Evolutionary conservation across 495 filamentous ascomycete species (phyloP), one percentile per base, ranked within the genome.

Genomic region (Penicillium odoratum): DNA sequence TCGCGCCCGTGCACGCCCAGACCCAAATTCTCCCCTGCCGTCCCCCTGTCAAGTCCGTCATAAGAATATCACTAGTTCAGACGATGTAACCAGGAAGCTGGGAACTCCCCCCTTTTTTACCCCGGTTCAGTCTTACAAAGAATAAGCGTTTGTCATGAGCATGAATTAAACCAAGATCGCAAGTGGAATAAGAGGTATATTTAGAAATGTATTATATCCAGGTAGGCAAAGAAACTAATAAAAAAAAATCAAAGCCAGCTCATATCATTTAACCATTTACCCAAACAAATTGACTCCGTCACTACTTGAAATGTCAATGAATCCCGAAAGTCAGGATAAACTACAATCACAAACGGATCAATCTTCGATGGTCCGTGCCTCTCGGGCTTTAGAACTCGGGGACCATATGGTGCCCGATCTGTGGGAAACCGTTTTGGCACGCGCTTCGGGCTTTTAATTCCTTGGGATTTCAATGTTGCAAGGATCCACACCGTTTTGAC

Each of bases 351-450:
- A 26, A 46, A 46, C 43, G 43, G 38, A 40, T n/a, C n/a, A 40
- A 40, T 15, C 38, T 40, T 66, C 25, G 59, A 59, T 65, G 66
- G 66, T 40, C 46, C 52, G 45, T 31, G 49, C 46, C 34, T 60
- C 33, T 36, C 66, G 66, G 66, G 63, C 59, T 68, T 68, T 48
- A 66, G 15, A n/a, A 16, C 9, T 68, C 66, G 66, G 66, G 66
- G 60, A 68, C 66, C 66, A 68, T 44, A 63, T 63, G 63, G 66
- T 63, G 31, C 66, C 66, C 66, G 66, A 66, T 61, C 66, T 55
- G 62, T 65, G 57, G 60, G 62, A 59, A 66, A 57, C 60, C 63
- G 60, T 66, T 68, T 56, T 47, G 58, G 51, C 49, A 46, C 55
- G 55, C 47, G 47, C 47, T 51, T 11, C 30, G 48, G 48, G 48